A percentile compares a stretch with the other conserved stretches of the same genome.
phyloP scores from a whole-genome alignment of 2,329 filamentous ascomycete species.

The Diaporthe sp. region DNA sequence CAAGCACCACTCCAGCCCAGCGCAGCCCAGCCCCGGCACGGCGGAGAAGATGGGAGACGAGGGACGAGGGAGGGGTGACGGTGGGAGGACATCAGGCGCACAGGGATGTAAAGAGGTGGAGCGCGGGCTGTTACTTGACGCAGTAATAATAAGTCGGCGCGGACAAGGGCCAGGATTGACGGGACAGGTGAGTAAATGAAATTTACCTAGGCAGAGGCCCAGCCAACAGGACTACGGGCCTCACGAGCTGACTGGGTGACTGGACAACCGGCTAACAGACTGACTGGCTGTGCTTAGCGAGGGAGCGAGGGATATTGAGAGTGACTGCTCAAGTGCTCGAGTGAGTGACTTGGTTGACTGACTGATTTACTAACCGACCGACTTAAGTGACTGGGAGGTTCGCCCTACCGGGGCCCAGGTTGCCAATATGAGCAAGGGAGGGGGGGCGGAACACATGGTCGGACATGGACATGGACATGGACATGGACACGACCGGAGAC shows the following conservation, averaged over 20 bases:
- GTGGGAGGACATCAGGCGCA: conserved; percentile 11
- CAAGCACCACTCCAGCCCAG: conserved; percentile 7
- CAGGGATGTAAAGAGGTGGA: conserved; percentile 29
- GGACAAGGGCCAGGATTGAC: conserved; percentile 31
- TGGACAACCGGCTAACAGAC: neutral
- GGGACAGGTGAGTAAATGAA: conserved; percentile 14
- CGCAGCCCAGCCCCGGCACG: conserved; percentile 8
- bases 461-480: neutral
- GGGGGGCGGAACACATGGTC: conserved; percentile 15
- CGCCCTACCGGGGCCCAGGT: neutral
- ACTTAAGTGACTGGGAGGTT: conserved; percentile 4
- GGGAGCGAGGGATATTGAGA: neutral
- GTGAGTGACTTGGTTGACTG: neutral
- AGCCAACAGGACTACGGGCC: neutral
- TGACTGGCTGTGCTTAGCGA: neutral
- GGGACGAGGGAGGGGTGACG: conserved; percentile 16
- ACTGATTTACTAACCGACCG: neutral
- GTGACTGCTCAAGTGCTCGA: neutral
- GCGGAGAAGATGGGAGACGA: neutral
- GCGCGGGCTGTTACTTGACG: conserved; percentile 17
- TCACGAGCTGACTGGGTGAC: neutral
- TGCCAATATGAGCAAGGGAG: neutral
- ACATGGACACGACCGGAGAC: neutral
- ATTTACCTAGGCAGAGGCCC: neutral
- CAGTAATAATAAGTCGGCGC: conserved; percentile 8